Percentiles rank a stretch among this genome's conserved stretches.
Evolutionary conservation across 495 filamentous ascomycete genomes (phyloP).

Genomic region (Tuber umbilicatum): DNA sequence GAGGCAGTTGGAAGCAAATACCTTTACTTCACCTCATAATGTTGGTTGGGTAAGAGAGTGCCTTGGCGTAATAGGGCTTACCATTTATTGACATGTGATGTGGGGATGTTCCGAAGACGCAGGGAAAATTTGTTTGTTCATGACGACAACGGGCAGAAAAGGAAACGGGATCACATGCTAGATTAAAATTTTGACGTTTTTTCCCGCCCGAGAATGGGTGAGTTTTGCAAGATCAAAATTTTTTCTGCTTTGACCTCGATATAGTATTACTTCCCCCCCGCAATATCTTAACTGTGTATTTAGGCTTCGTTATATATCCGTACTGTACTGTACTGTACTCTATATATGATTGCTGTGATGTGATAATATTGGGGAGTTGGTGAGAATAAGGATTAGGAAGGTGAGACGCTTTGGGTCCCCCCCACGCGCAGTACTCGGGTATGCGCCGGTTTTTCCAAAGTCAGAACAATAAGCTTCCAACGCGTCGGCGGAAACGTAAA

Average conservation of each 20-base stretch:
- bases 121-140: background rate
- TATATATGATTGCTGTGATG: too few species aligned
- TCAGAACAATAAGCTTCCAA: background rate
- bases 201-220: background rate
- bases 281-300: too few species aligned
- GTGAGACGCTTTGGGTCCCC: background rate
- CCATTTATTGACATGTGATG: background rate
- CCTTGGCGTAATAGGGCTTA: background rate
- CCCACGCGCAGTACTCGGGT: background rate
- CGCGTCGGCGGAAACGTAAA: background rate
- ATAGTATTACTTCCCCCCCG: too few species aligned
- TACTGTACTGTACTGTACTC: too few species aligned
- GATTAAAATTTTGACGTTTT: background rate
- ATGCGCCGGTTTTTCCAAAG: too few species aligned
- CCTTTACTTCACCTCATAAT: background rate
- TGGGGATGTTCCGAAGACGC: background rate
- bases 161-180: background rate
- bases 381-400: background rate
- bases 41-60: background rate
- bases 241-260: background rate
- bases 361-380: background rate
- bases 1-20: background rate
- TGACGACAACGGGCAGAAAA: conserved; percentile 1
- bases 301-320: too few species aligned
- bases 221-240: too few species aligned